Evolutionary conservation across 192 early-diverging fungal genomes (phyloP).

Genomic region (Entomortierella beljakovae): DNA sequence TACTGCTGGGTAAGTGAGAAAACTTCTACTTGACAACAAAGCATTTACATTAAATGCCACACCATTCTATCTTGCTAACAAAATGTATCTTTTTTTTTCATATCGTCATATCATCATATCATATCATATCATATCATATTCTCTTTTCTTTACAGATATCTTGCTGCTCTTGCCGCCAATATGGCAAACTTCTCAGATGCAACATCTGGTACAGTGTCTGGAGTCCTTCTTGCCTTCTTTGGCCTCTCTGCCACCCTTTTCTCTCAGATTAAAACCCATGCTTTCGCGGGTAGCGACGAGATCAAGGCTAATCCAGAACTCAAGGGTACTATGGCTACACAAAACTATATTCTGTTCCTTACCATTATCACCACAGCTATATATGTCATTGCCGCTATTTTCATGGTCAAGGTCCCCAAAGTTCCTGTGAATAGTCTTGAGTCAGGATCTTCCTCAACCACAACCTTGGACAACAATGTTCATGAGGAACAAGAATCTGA

Average conservation of each 20-base stretch:
- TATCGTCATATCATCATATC: not conserved
- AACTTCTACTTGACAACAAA: too few species aligned
- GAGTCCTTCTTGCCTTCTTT: slow-evolving; percentile 51
- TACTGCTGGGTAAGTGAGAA: slow-evolving; percentile 47
- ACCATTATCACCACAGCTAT: slow-evolving; percentile 48
- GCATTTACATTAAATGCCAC: too few species aligned
- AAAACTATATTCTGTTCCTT: slow-evolving; percentile 43
- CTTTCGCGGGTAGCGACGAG: slow-evolving; percentile 41
- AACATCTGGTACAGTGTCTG: slow-evolving; percentile 49
- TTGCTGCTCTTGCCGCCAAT: slow-evolving; percentile 52
- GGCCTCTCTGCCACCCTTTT: slow-evolving; percentile 51
- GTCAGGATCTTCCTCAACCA: slow-evolving; percentile 18
- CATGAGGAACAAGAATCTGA: slow-evolving; percentile 5
- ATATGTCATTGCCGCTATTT: slow-evolving; percentile 40
- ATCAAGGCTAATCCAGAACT: slow-evolving; percentile 5
- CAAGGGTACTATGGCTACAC: slow-evolving; percentile 40
- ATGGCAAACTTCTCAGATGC: slow-evolving; percentile 53
- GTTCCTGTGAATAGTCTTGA: slow-evolving; percentile 23
- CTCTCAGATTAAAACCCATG: slow-evolving; percentile 51
- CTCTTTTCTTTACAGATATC: slow-evolving; percentile 15
- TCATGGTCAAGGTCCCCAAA: slow-evolving; percentile 50
- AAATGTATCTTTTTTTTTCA: not conserved
- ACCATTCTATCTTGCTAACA: not conserved
- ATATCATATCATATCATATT: not conserved
- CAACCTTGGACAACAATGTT: slow-evolving; percentile 4